These are phyloP conservation scores for Microthyrium microscopicum DNA, from an alignment of 2,329 filamentous ascomycete genomes.

Conservation along the genomic window DNA sequence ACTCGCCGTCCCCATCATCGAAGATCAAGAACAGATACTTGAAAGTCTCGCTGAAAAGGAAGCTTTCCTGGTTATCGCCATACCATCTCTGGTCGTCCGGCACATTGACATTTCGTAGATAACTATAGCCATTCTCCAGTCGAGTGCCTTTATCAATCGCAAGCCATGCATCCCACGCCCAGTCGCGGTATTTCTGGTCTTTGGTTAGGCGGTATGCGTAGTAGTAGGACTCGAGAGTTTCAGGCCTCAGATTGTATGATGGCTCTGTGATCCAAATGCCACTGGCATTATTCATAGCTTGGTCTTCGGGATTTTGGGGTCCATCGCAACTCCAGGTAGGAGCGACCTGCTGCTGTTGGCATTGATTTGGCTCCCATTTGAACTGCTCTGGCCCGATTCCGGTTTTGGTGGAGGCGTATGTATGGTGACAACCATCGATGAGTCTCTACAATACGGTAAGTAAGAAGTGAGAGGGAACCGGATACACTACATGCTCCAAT, in stretches of 20 bases:
- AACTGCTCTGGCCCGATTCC: conserved; percentile 57
- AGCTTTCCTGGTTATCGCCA: conserved; percentile 70
- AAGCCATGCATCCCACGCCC: conserved; percentile 65
- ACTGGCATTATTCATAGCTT: conserved; percentile 35
- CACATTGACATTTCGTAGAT: conserved; percentile 49
- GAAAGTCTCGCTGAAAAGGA: conserved; percentile 74
- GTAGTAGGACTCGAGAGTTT: conserved; percentile 73
- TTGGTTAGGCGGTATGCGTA: conserved; percentile 73
- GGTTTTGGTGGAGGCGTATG: conserved; percentile 52
- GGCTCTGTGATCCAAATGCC: conserved; percentile 43
- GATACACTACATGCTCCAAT: not conserved
- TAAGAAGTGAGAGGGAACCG: not conserved
- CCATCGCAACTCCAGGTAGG: not conserved
- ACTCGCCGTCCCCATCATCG: conserved; percentile 38
- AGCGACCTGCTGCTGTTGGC: conserved; percentile 1
- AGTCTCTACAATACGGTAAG: conserved; percentile 25
- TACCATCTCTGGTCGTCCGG: conserved; percentile 40
- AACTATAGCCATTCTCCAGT: conserved; percentile 49
- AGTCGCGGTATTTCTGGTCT: conserved; percentile 59
- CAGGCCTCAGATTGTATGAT: conserved; percentile 55
- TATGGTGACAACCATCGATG: conserved; percentile 57
- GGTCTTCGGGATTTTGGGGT: not conserved
- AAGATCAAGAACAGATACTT: conserved; percentile 70
- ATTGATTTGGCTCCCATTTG: conserved; percentile 18
- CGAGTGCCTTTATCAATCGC: conserved; percentile 48